Base-by-base conservation (phyloP, 2,329 filamentous ascomycete species). In the Phaeophleospora eucalypticola region DNA sequence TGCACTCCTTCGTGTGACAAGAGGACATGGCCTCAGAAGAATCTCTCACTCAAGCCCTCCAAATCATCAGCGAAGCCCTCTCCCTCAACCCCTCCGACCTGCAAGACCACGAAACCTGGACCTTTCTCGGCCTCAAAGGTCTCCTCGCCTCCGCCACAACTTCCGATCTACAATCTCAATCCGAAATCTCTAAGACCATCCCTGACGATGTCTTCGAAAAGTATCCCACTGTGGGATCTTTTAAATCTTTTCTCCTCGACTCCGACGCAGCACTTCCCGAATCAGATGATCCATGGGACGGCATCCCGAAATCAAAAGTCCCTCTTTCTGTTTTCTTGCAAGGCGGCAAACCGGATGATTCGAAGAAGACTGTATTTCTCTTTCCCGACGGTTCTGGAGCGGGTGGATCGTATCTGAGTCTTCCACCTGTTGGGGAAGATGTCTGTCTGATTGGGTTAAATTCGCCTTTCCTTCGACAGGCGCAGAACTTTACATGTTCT, bases 341-440 rank as follows among this genome's bases (percentile, higher is more conserved):
- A 49, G 56, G 58, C 27, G 56, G 58, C 27, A 41, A 52, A n/a
- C 52, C 56, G 12, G 44, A 45, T 9, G 52, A 33, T 10, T 40
- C 58, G 2, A 37, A 21, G n/a, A 54, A 34, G 15, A 42, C 51
- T 6, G 48, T 61, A 8, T 62, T 58, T 38, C 52, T 63, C 8
- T 66, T 78, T 44, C 74, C 75, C 4, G 75, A 77, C 53, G 75
- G 75, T 10, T 63, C 64, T 42, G 75, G 75, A 12, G 72, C 71
- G 8, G 70, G 70, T 2, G 65, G 65, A 1, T 68, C 71, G 1
- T 76, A 75, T 56, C 58, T 59, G 2, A 44, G 57, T 20, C 46
- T 71, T 2, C 64, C 70, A 0, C 47, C 52, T 0, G 65, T 81
- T 9, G 68, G 69, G 4, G 52, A 70, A 6, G 64, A 74, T 20